A percentile compares a stretch with the other conserved stretches of the same genome.
Evolutionary conservation across 257 asterid genomes (phyloP).

Genomic region (Galeopsis tetrahit): DNA sequence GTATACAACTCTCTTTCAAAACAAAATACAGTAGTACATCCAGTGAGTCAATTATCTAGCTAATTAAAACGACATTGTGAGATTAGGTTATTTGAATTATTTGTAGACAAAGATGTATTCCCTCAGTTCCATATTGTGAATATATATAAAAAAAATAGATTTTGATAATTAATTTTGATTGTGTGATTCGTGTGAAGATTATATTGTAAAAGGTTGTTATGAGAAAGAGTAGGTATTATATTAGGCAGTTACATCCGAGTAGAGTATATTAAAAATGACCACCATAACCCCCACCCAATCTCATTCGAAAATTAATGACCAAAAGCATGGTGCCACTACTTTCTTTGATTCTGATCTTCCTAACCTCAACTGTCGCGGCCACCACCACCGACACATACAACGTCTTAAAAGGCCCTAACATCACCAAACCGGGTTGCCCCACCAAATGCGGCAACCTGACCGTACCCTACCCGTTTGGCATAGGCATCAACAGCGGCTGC

Average conservation of each 20-base stretch:
- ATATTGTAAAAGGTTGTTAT: too few relatives aligned
- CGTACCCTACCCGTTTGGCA: constrained; percentile 63
- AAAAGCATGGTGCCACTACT: constrained; percentile 26
- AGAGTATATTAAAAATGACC: too few relatives aligned
- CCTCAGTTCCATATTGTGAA: too few relatives aligned
- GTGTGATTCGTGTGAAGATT: too few relatives aligned
- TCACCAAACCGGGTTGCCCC: constrained; percentile 49
- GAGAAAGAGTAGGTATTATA: too few relatives aligned
- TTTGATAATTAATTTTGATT: too few relatives aligned
- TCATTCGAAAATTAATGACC: too few relatives aligned
- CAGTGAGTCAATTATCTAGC: not conserved
- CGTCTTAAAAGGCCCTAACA: constrained; percentile 36
- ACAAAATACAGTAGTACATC: too few relatives aligned
- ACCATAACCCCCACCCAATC: too few relatives aligned
- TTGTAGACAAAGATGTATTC: not conserved
- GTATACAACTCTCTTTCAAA: too few relatives aligned
- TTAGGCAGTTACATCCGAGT: too few relatives aligned
- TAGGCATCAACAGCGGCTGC: constrained; percentile 48
- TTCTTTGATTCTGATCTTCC: constrained; percentile 19
- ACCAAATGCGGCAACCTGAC: constrained; percentile 43
- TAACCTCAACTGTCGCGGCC: constrained; percentile 13
- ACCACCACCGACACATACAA: constrained; percentile 39
- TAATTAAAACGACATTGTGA: not conserved
- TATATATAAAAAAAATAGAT: too few relatives aligned
- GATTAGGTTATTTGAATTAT: not conserved